Conservation (phyloP, 1,284 basidiomycete species). For the Melampsora medusae region DNA sequence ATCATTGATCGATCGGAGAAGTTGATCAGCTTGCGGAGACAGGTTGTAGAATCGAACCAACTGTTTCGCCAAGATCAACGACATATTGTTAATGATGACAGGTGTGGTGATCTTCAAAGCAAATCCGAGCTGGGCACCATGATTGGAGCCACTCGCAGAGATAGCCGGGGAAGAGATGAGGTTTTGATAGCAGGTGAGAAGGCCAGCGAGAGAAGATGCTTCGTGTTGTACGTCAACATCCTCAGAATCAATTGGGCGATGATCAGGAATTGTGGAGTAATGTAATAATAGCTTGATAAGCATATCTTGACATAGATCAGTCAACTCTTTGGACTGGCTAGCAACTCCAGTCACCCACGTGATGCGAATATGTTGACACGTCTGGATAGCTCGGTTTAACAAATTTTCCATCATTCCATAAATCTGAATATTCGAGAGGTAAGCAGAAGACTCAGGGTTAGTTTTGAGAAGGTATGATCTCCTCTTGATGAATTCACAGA, state of each 20-base stretch:
- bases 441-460: conserved; percentile 2
- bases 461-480: conserved; percentile 21
- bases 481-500: conserved; percentile 32
- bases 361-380: conserved; percentile 19
- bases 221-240: conserved; percentile 32
- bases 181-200: conserved; percentile 34
- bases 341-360: conserved; percentile 17
- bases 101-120: conserved; percentile 40
- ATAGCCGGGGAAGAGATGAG: not conserved
- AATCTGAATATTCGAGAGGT: conserved; percentile 24
- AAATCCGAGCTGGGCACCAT: conserved; percentile 16
- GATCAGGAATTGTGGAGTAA: conserved; percentile 39
- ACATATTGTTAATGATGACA: conserved; percentile 38
- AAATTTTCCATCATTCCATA: conserved; percentile 39
- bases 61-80: conserved; percentile 29
- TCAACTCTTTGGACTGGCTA: conserved; percentile 14
- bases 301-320: conserved; percentile 19
- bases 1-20: conserved; percentile 27
- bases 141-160: not conserved
- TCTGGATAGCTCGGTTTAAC: conserved; percentile 29
- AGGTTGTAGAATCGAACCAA: conserved; percentile 11
- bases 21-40: not conserved
- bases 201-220: conserved; percentile 34
- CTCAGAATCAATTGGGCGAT: conserved; percentile 17
- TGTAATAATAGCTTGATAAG: conserved; percentile 29